Evolutionary conservation across 1,139 yeast genomes (phyloP).

Genomic region (Debaryomyces robertsiae): DNA sequence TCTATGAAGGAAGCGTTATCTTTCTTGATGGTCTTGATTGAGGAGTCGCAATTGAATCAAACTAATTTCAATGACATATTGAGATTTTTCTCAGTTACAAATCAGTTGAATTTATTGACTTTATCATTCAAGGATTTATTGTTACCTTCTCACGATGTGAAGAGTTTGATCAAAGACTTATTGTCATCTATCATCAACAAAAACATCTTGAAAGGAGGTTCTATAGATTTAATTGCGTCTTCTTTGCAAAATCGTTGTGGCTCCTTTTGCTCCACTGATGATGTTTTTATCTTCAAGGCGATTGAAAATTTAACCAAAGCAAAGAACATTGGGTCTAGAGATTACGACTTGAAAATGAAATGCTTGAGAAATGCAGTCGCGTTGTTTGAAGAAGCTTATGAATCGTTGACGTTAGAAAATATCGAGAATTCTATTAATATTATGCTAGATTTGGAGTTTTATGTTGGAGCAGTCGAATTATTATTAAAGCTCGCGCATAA

Average conservation of each 20-base stretch:
- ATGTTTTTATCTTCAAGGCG: conserved; percentile 91
- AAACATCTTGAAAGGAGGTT: conserved; percentile 87
- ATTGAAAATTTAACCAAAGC: conserved; percentile 90
- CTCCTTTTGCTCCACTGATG: conserved; percentile 91
- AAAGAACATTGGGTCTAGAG: conserved; percentile 69
- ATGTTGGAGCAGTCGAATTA: conserved; percentile 84
- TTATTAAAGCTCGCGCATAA: conserved; percentile 75
- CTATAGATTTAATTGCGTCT: conserved; percentile 86
- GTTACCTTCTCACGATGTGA: conserved; percentile 62
- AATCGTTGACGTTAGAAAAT: conserved; percentile 74
- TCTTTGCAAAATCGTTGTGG: conserved; percentile 93
- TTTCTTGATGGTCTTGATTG: conserved; percentile 77
- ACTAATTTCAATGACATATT: conserved; percentile 61
- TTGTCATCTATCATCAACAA: conserved; percentile 87
- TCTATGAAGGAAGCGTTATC: conserved; percentile 90
- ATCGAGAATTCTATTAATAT: conserved; percentile 79
- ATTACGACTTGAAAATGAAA: conserved; percentile 67
- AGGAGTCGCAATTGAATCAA: conserved; percentile 61
- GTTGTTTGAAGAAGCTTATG: conserved; percentile 79
- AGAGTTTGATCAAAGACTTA: conserved; percentile 79
- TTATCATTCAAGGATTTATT: conserved; percentile 76
- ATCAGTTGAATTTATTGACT: conserved; percentile 67
- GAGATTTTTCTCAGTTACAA: conserved; percentile 63
- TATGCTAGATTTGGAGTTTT: conserved; percentile 76
- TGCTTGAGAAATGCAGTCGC: conserved; percentile 75